Evolutionary conservation across 2,329 filamentous ascomycete genomes (phyloP).

Genomic region (Fusarium aywerte): DNA sequence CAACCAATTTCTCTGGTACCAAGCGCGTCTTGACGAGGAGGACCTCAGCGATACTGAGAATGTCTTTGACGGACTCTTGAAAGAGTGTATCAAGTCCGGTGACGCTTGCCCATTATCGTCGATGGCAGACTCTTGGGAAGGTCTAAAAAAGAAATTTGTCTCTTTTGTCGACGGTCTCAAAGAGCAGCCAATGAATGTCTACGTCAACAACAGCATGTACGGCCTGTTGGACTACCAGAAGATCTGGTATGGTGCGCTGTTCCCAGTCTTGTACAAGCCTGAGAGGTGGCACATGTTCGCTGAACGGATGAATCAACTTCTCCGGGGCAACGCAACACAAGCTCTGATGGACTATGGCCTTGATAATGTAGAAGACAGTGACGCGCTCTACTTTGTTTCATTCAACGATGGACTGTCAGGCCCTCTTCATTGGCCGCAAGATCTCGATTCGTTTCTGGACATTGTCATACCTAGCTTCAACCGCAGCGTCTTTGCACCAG

Average conservation of each 20-base stretch:
- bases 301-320: slow-evolving; percentile 48
- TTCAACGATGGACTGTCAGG: slow-evolving; percentile 47
- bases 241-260: slow-evolving; percentile 53
- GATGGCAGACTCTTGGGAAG: slow-evolving; percentile 51
- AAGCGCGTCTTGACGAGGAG: slow-evolving; percentile 37
- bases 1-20: slow-evolving; percentile 51
- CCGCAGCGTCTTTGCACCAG: slow-evolving; percentile 46
- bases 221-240: slow-evolving; percentile 53
- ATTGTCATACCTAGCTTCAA: slow-evolving; percentile 50
- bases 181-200: slow-evolving; percentile 55
- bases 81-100: slow-evolving; percentile 56
- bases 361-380: slow-evolving; percentile 30
- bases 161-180: slow-evolving; percentile 49
- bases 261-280: slow-evolving; percentile 54
- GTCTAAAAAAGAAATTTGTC: slow-evolving; percentile 49
- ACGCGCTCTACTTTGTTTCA: slow-evolving; percentile 44
- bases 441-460: slow-evolving; percentile 49
- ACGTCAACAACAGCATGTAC: slow-evolving; percentile 55
- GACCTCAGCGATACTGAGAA: slow-evolving; percentile 48
- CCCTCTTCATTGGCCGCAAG: slow-evolving; percentile 47
- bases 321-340: slow-evolving; percentile 55
- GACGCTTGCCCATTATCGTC: slow-evolving; percentile 56
- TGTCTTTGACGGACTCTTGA: slow-evolving; percentile 49
- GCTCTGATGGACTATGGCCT: slow-evolving; percentile 51
- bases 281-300: slow-evolving; percentile 52